Evolutionary conservation across 2,329 filamentous ascomycete genomes (phyloP), one percentile per base, ranked within the genome.

Genomic region (Phoma herbarum): DNA sequence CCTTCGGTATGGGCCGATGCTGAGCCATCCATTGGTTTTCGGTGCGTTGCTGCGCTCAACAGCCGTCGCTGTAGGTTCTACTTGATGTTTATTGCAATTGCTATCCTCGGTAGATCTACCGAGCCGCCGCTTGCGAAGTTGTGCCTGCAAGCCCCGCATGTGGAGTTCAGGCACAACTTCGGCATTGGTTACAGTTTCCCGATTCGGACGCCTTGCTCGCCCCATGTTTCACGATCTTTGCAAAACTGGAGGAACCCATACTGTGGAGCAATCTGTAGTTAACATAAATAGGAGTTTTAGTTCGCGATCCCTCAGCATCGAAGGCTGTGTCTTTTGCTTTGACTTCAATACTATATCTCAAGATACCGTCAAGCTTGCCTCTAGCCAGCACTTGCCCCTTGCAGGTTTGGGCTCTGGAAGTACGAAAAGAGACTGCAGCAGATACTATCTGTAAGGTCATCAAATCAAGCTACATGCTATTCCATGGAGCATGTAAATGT

Each of bases 41-140:
- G 31, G 31, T 35, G 31, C 16, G 31, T 35, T 35, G 31, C 31
- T 35, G 31, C 7, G 6, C n/a, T 16, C 5, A n/a, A n/a, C 16
- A 35, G 7, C 16, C 9, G 31, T 35, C 16, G 31, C n/a, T n/a
- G 31, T n/a, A 16, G 31, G 31, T 35, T n/a, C 31, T 35, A 7
- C 16, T 8, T 5, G n/a, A 14, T 35, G 31, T 35, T 35, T 35
- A 35, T 35, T 7, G 31, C 16, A 35, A 35, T 44, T 51, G 57
- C 43, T 58, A 55, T 57, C 63, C 57, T 59, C 43, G 65, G 65
- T 61, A 67, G 62, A 59, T 33, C 45, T 67, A 67, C 53, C 49
- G 63, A 62, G 62, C 59, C 50, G 33, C 57, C 49, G 28, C 23
- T 35, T n/a, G 16, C 31, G 31, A 16, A 35, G 16, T 35, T 35